These are phyloP conservation scores for Rhodotorula sp. DNA, from an alignment of 1,284 basidiomycete species.

Conservation along the genomic window DNA sequence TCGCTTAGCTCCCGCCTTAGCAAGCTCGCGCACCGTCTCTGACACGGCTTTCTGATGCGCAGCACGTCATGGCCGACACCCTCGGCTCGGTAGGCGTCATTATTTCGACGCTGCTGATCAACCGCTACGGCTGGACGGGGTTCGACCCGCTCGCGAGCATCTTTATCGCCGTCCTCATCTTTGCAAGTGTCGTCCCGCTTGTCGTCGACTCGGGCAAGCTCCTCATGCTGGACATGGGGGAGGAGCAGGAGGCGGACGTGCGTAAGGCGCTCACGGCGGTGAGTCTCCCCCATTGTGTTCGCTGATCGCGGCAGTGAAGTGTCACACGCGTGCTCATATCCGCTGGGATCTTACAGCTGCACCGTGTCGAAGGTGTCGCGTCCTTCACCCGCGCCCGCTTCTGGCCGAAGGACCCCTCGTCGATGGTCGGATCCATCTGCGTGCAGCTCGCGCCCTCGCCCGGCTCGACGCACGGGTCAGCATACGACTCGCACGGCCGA, in stretches of 20 bases:
- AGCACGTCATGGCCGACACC: conserved; percentile 57
- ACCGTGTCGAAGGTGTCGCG: conserved; percentile 70
- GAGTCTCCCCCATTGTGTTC: conserved; percentile 39
- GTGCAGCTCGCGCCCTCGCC: conserved; percentile 66
- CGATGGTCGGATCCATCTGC: conserved; percentile 85
- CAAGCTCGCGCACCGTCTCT: not conserved
- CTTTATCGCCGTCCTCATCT: conserved; percentile 93
- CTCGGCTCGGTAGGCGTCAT: conserved; percentile 96
- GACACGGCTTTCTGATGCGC: conserved; percentile 8
- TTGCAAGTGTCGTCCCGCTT: conserved; percentile 90
- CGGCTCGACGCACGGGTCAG: conserved; percentile 45
- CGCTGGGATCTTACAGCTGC: conserved; percentile 54
- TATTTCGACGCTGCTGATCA: conserved; percentile 91
- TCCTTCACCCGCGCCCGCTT: conserved; percentile 82
- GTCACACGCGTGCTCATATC: conserved; percentile 6
- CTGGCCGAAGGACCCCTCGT: conserved; percentile 91
- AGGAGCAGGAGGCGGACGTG: conserved; percentile 66
- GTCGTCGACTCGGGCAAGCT: conserved; percentile 91
- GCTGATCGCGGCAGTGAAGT: not conserved
- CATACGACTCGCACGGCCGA: conserved; percentile 46
- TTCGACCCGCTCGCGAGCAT: conserved; percentile 98
- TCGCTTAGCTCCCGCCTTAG: conserved; percentile 14
- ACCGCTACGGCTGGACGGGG: conserved; percentile 98
- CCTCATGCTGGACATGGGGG: conserved; percentile 78
- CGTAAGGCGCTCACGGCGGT: conserved; percentile 75